These are phyloP conservation scores for Olyra latifolia DNA, from an alignment of 176 grass and related monocot species.

Conservation along the genomic window DNA sequence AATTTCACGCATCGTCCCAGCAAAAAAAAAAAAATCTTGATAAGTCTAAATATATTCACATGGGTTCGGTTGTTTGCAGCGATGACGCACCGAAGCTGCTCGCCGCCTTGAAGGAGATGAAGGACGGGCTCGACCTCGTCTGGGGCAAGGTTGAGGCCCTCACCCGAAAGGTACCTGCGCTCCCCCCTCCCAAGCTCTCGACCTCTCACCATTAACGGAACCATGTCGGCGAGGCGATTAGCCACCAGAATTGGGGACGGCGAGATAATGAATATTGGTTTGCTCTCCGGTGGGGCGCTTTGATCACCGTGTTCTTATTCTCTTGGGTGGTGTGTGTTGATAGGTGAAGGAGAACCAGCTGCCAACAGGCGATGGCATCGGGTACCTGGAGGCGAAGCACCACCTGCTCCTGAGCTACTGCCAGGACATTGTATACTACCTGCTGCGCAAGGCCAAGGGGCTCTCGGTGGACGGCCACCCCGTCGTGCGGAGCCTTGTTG, in stretches of 20 bases:
- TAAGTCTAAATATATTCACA: too few species aligned
- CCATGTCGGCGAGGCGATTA: not conserved
- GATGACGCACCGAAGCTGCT: slow-evolving; percentile 65
- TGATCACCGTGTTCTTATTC: not conserved
- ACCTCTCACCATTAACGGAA: not conserved
- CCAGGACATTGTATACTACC: slow-evolving; percentile 81
- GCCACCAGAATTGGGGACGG: not conserved
- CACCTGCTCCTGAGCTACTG: slow-evolving; percentile 78
- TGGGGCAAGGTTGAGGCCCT: slow-evolving; percentile 63
- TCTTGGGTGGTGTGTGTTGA: not conserved
- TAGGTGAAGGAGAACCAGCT: slow-evolving; percentile 70
- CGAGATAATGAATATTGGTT: not conserved
- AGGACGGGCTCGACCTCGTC: slow-evolving; percentile 67
- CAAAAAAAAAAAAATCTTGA: too few species aligned
- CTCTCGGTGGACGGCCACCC: slow-evolving; percentile 70
- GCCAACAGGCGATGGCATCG: slow-evolving; percentile 65
- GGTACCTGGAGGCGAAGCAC: slow-evolving; percentile 85
- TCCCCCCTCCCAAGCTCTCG: not conserved
- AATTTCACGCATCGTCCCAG: too few species aligned
- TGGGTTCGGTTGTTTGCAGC: slow-evolving; percentile 30
- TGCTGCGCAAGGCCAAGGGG: slow-evolving; percentile 82
- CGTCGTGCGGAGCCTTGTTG: slow-evolving; percentile 61
- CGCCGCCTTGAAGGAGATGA: slow-evolving; percentile 76
- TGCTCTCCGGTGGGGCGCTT: not conserved
- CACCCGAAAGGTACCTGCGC: slow-evolving; percentile 47